phyloP scores from a whole-genome alignment of 2,329 filamentous ascomycete genomes.

The Cephalotrichum gorgonifer region DNA sequence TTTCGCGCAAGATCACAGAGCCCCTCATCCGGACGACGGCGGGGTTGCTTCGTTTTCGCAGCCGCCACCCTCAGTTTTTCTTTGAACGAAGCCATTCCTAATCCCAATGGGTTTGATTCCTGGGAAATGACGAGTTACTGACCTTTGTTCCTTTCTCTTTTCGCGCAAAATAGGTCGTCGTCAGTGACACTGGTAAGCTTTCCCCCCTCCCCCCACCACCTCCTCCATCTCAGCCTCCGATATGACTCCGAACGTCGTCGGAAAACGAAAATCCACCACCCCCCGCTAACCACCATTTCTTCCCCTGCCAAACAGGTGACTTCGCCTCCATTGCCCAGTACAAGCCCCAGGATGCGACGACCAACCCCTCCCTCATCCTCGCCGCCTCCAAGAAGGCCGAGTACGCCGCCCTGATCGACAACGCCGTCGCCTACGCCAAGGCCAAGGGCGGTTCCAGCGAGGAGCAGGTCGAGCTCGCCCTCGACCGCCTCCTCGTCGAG shows the following conservation, averaged over 20 bases:
- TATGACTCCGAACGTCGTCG: not conserved
- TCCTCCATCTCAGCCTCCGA: no score
- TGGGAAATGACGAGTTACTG: no score
- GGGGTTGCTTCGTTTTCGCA: conserved; percentile 3
- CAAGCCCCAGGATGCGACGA: conserved; percentile 99
- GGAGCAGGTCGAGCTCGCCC: conserved; percentile 75
- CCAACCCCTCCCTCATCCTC: conserved; percentile 97
- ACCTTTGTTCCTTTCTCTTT: no score
- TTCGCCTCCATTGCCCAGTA: conserved; percentile 94
- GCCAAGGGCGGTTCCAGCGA: conserved; percentile 57
- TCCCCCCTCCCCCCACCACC: no score
- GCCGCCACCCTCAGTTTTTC: no score
- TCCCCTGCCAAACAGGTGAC: conserved; percentile 56
- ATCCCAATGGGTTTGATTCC: no score
- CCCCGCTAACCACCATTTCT: conserved; percentile 21
- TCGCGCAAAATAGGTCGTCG: conserved; percentile 58
- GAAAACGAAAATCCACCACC: no score
- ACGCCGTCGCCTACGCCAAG: conserved; percentile 80
- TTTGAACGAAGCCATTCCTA: no score
- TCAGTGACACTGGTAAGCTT: conserved; percentile 88
- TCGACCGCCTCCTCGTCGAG: conserved; percentile 92
- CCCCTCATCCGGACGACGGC: conserved; percentile 4
- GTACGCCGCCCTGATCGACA: conserved; percentile 86
- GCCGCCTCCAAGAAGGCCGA: conserved; percentile 96
- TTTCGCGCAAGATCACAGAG: no score